These are phyloP conservation scores for Ustanciosporium gigantosporum DNA, from an alignment of 1,284 basidiomycete genomes.

Conservation along the genomic window DNA sequence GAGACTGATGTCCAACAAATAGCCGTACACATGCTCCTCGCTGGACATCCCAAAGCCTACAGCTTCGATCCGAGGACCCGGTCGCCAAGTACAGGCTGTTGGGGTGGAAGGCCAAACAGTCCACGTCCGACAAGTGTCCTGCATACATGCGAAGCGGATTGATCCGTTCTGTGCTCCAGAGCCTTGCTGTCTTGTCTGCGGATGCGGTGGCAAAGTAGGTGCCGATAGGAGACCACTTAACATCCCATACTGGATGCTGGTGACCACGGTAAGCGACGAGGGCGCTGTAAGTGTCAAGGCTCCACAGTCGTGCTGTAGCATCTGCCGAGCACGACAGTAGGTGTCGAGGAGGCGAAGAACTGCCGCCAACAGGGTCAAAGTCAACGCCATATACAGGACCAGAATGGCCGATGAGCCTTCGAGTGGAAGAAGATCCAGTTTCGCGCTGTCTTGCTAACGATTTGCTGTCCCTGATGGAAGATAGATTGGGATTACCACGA, in stretches of 20 bases:
- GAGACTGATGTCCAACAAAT: constrained; percentile 91
- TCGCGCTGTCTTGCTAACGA: constrained; percentile 46
- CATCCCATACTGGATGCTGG: constrained; percentile 97
- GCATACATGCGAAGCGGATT: constrained; percentile 89
- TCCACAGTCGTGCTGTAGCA: constrained; percentile 88
- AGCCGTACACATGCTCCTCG: constrained; percentile 88
- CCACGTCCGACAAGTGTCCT: constrained; percentile 94
- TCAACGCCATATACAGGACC: constrained; percentile 92
- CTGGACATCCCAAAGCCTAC: constrained; percentile 98
- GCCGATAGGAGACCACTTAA: constrained; percentile 95
- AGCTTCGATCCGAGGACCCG: constrained; percentile 92
- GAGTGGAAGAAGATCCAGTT: constrained; percentile 54
- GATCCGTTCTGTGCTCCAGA: constrained; percentile 93
- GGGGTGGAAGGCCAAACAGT: constrained; percentile 94
- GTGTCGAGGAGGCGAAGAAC: constrained; percentile 80
- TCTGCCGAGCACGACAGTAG: constrained; percentile 93
- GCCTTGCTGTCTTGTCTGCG: constrained; percentile 86
- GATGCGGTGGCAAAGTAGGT: constrained; percentile 98
- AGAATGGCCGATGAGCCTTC: constrained; percentile 93
- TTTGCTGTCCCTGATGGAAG: constrained; percentile 68
- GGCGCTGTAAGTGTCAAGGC: constrained; percentile 89
- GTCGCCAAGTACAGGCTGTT: constrained; percentile 97
- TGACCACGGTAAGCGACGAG: constrained; percentile 93
- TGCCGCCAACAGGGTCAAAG: constrained; percentile 88
- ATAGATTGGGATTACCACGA: constrained; percentile 74